Base-by-base conservation (phyloP, 306 rosid genomes). In the Rubus idaeus region DNA sequence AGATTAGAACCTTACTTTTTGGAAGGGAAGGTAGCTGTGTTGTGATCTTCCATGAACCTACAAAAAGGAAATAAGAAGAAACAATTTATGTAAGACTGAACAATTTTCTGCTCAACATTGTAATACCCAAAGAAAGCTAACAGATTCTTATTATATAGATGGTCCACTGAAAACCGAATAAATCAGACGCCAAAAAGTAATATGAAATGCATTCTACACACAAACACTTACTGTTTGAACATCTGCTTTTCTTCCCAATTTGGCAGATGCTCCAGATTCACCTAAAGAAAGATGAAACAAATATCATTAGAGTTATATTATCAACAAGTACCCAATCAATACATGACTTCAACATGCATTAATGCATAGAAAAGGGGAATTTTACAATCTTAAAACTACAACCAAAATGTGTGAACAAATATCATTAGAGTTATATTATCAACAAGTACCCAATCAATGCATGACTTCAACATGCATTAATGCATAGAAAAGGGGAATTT, bases 31-130 rank as follows among this genome's bases (percentile, higher is more conserved):
- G 99, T 95, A 68, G 98, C 97, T 39, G 98, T 95, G 84, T 95
- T 92, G 83, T 92, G 99, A 80, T 95, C 99, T 86, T 95, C 99
- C 98, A 95, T 95, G 81, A 95, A 95, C 81, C 99, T 95, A 91
- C 71, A 42, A 81, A 82, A 26, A 68, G 82, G 40, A 39, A 74
- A 66, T 18, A 17, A 40, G 49, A 67, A 73, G 2, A 69, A 39
- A 61, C 47, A 30, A 70, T 10, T 50, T 35, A 30, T 30, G 35
- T 30, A 30, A 30, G 35, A 30, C 1, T 23, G 26, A 23, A 23
- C 26, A 23, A 23, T 23, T 23, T 23, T 63, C 58, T 14, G 8
- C 57, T 44, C 57, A 5, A 30, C 30, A 74, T 57, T 58, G 18
- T 23, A 45, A 5, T 4, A 50, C 26, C 11, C 10, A 26, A 70